These are phyloP conservation scores for Candida caryicola DNA, from an alignment of 805 yeast species.

Conservation along the genomic window DNA sequence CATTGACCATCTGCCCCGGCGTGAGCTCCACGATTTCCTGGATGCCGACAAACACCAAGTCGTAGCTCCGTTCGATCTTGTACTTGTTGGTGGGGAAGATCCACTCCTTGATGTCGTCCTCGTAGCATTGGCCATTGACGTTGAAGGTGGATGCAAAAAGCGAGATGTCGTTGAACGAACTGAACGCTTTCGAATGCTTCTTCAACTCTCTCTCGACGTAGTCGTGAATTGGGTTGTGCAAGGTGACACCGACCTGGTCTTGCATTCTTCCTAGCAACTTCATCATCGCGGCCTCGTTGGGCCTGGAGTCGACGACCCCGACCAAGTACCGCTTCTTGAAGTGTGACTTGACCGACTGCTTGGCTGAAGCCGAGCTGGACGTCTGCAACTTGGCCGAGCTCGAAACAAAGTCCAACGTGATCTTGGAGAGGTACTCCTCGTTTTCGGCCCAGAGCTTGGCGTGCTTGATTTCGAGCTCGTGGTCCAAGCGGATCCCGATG, in stretches of 20 bases:
- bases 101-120: constrained; percentile 44
- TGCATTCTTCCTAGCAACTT: constrained; percentile 49
- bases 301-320: constrained; percentile 41
- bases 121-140: constrained; percentile 48
- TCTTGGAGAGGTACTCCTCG: constrained; percentile 37
- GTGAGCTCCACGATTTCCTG: constrained; percentile 86
- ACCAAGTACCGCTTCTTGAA: constrained; percentile 36
- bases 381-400: constrained; percentile 38
- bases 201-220: constrained; percentile 44
- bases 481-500: constrained; percentile 31
- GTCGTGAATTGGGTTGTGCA: constrained; percentile 55
- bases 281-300: constrained; percentile 42
- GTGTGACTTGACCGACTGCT: constrained; percentile 31
- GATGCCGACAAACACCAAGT: constrained; percentile 76
- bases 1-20: constrained; percentile 77
- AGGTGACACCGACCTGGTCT: constrained; percentile 42
- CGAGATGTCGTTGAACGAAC: constrained; percentile 36
- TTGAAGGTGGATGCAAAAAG: constrained; percentile 53
- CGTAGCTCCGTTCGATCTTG: constrained; percentile 44
- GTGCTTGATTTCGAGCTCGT: constrained; percentile 38
- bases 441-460: constrained; percentile 48
- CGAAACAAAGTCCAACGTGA: constrained; percentile 39
- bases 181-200: constrained; percentile 38
- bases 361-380: constrained; percentile 41
- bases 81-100: constrained; percentile 39